Base-by-base conservation (phyloP, 306 rosid genomes). In the Dicorynia guianensis region DNA sequence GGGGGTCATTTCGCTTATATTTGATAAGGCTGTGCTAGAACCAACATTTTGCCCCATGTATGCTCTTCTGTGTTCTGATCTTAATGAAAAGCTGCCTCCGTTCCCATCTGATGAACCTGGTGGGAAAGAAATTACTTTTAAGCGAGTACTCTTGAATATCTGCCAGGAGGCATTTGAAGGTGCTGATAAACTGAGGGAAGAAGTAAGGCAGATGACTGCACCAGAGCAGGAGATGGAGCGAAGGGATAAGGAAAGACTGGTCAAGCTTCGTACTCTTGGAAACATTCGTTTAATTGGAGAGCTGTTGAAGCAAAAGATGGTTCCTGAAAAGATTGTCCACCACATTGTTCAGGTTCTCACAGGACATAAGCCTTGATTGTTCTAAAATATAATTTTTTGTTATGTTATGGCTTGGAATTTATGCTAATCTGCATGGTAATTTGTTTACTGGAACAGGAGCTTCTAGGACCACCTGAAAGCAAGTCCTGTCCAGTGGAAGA, bases 121-220 rank as follows among this genome's bases (percentile, higher is more conserved):
- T 85, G 99, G 96, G 55, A 93, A 85, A 81, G 94, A 90, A 78
- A 75, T 96, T 75, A 96, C 91, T 72, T 96, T 96, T 58, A 93
- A 90, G 87, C 83, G 99, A 72, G 82, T 84, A 66, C 99, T 96
- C 69, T 80, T 96, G 88, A 83, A 93, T 79, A 90, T 3, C 75
- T 96, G 99, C 82, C 99, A 93, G 89, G 99, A 90, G 87, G 98
- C 96, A 71, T 96, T 96, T 89, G 98, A 96, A 87, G 98, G 96
- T 67, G 90, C 96, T 39, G 99, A 76, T 20, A 84, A 90, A 64
- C 39, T 96, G 82, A 84, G 98, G 82, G 90, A 86, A 84, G 99
- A 96, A 82, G 11, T 87, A 53, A 81, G 89, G 75, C 90, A 87
- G 88, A 87, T 93, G 99, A 90, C 85, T 67, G 81, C 91, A 36